These are phyloP conservation scores for Hordeum marinum DNA, from an alignment of 176 grass and related monocot species.

Conservation along the genomic window DNA sequence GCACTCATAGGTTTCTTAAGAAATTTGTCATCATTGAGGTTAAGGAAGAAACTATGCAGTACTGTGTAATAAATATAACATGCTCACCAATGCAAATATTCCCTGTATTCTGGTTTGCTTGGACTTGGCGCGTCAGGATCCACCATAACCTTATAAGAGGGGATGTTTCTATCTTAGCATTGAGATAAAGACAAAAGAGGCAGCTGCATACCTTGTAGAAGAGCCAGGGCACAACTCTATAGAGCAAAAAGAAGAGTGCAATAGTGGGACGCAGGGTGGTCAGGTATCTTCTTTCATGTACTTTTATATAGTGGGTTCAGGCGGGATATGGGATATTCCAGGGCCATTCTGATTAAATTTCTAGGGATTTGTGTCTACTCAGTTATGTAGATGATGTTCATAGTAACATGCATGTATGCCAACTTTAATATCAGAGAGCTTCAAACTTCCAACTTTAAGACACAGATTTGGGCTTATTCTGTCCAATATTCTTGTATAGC, in stretches of 20 bases:
- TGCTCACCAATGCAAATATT: conserved; percentile 90
- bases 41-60: conserved; percentile 1
- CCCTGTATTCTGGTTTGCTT: conserved; percentile 92
- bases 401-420: conserved; percentile 7
- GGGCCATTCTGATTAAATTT: not conserved
- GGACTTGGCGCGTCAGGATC: conserved; percentile 98
- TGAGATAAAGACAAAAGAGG: conserved; percentile 8
- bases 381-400: conserved; percentile 4
- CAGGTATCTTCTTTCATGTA: not conserved
- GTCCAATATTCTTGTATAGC: conserved; percentile 17
- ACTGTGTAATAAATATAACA: conserved; percentile 30
- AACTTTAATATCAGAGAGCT: not conserved
- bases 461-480: not conserved
- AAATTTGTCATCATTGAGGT: not conserved
- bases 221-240: not conserved
- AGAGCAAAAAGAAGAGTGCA: not conserved
- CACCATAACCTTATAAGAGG: conserved; percentile 79
- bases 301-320: not conserved
- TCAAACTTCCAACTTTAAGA: not conserved
- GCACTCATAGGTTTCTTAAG: not conserved
- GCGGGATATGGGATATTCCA: conserved; percentile 8
- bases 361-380: not conserved
- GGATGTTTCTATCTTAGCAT: conserved; percentile 25
- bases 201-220: conserved; percentile 11
- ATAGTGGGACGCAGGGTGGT: not conserved